A percentile compares a stretch with the other conserved stretches of the same genome.
Conservation (phyloP, 345 rosid genomes). For the Chamaenerion angustifolium region DNA sequence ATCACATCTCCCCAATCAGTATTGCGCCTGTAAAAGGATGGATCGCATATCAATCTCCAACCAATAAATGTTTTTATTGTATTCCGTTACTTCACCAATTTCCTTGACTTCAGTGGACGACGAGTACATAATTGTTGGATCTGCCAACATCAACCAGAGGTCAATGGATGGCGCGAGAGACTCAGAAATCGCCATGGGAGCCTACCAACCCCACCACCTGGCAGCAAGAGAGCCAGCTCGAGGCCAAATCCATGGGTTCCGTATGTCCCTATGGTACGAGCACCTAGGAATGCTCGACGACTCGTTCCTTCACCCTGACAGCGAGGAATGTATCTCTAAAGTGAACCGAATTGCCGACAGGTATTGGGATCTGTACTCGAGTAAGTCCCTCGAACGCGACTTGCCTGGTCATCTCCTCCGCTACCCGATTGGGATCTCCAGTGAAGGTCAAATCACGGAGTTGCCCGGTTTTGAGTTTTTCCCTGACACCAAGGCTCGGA, state of each 20-base stretch:
- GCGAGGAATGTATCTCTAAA: constrained; percentile 43
- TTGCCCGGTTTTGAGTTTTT: constrained; percentile 57
- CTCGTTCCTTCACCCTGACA: constrained; percentile 62
- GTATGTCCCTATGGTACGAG: constrained; percentile 90
- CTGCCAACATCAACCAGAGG: constrained; percentile 96
- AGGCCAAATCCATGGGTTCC: constrained; percentile 94
- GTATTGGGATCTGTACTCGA: constrained; percentile 86
- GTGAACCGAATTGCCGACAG: constrained; percentile 74
- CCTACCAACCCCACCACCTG: constrained; percentile 78
- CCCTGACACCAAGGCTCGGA: constrained; percentile 85
- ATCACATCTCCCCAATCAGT: no score
- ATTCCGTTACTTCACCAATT: neutral
- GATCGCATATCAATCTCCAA: no score
- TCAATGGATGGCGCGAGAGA: constrained; percentile 99
- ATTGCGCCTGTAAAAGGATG: no score
- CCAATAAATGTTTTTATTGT: no score
- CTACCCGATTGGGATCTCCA: constrained; percentile 54
- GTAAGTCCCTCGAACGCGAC: constrained; percentile 62
- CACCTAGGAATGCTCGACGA: constrained; percentile 90
- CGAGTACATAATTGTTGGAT: constrained; percentile 88
- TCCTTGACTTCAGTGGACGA: constrained; percentile 66
- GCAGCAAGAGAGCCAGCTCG: constrained; percentile 62
- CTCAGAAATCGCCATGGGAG: constrained; percentile 99
- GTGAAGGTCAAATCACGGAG: constrained; percentile 58
- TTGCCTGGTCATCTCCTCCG: constrained; percentile 89